Percentiles rank a stretch among this genome's conserved stretches.
Conservation (phyloP, 192 early-diverging fungal species). For the Spizellomyces punctatus region DNA sequence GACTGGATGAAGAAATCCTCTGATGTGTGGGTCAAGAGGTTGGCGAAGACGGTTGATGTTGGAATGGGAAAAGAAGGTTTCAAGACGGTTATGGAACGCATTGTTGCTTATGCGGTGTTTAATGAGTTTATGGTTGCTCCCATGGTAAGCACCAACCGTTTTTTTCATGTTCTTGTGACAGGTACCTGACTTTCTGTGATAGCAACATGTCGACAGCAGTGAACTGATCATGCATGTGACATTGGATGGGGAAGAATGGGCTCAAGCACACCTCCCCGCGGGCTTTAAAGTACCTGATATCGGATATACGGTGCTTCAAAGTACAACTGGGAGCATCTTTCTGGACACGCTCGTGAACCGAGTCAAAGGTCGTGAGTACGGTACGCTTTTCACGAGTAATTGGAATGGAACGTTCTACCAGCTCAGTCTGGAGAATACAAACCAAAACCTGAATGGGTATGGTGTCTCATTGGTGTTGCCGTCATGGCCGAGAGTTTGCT, state of each 20-base stretch:
- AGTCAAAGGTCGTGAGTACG: constrained; percentile 59
- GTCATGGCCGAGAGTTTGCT: neutral
- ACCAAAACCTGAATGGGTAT: constrained; percentile 68
- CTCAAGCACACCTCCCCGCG: constrained; percentile 79
- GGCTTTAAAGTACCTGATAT: constrained; percentile 67
- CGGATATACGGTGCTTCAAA: constrained; percentile 82
- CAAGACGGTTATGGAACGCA: constrained; percentile 12
- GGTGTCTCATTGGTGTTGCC: neutral
- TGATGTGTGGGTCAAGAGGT: constrained; percentile 48
- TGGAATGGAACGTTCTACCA: constrained; percentile 77
- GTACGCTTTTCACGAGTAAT: constrained; percentile 85
- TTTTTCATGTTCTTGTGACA: no score
- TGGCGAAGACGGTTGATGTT: constrained; percentile 26
- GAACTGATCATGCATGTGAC: neutral
- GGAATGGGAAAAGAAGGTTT: constrained; percentile 23
- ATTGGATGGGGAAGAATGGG: constrained; percentile 71
- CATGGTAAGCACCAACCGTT: constrained; percentile 34
- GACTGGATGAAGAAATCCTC: constrained; percentile 58
- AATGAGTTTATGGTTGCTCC: constrained; percentile 84
- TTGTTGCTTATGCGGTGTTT: constrained; percentile 51
- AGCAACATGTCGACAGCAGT: neutral
- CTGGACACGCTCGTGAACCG: constrained; percentile 68
- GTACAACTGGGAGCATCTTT: constrained; percentile 75
- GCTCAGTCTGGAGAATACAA: constrained; percentile 72
- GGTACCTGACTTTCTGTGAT: no score